These are phyloP conservation scores for Marsdenia floribunda DNA, from an alignment of 257 asterid genomes.

Conservation along the genomic window DNA sequence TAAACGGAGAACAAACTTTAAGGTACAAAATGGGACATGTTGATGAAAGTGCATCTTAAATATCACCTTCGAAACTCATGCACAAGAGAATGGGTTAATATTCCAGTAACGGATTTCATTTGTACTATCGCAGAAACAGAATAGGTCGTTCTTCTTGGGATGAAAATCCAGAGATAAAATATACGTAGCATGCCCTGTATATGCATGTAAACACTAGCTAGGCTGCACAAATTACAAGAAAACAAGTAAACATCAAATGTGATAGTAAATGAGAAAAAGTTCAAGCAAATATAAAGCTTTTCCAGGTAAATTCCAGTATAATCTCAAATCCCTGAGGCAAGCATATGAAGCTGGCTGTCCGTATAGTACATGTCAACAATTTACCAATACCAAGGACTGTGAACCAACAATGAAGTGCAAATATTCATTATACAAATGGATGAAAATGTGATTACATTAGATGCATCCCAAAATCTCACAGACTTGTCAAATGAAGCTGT, in stretches of 20 bases:
- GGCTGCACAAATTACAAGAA: conserved; percentile 52
- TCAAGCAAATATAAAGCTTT: not conserved
- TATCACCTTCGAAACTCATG: conserved; percentile 67
- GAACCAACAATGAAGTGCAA: conserved; percentile 12
- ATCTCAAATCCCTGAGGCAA: not conserved
- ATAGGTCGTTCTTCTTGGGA: conserved; percentile 88
- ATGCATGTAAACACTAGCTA: conserved; percentile 74
- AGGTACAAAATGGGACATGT: not conserved
- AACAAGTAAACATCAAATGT: conserved; percentile 14
- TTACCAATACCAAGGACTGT: not conserved
- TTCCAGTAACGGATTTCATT: conserved; percentile 81
- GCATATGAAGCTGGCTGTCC: not conserved
- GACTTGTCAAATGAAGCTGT: conserved; percentile 89
- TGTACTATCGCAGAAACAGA: conserved; percentile 82
- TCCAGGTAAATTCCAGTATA: conserved; percentile 5
- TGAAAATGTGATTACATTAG: conserved; percentile 55
- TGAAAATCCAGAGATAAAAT: conserved; percentile 92
- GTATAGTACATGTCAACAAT: not conserved
- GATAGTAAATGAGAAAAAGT: not conserved
- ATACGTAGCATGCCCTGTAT: conserved; percentile 67
- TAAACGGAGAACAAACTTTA: not conserved
- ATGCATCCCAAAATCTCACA: conserved; percentile 95
- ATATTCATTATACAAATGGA: not conserved
- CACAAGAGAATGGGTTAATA: conserved; percentile 55
- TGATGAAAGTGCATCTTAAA: conserved; percentile 3